Percentiles rank a stretch among this genome's conserved stretches.
Conservation (phyloP, 2,329 filamentous ascomycete species). For the Massarina eburnea region DNA sequence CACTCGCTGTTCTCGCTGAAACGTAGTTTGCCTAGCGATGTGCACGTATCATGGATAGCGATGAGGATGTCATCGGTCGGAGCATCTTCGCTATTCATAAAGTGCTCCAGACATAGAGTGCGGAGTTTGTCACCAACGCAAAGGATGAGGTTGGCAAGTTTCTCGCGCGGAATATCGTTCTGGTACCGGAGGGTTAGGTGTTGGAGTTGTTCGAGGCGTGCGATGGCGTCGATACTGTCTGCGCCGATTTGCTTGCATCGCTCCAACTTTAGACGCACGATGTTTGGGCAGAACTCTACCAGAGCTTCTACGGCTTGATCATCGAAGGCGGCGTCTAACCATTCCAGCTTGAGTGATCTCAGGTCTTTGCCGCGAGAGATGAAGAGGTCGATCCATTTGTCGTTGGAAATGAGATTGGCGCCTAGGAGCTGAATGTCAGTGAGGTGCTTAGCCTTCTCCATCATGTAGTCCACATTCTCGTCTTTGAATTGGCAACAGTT, state of each 20-base stretch:
- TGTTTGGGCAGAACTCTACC: conserved; percentile 63
- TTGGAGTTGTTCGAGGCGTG: conserved; percentile 63
- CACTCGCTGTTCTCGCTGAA: conserved; percentile 75
- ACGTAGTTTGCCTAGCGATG: conserved; percentile 71
- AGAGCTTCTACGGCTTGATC: conserved; percentile 69
- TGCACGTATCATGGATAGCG: conserved; percentile 70
- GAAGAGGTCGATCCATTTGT: conserved; percentile 73
- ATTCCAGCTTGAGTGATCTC: conserved; percentile 73
- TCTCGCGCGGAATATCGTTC: conserved; percentile 57
- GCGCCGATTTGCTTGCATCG: conserved; percentile 75
- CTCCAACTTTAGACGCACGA: conserved; percentile 76
- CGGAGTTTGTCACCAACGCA: conserved; percentile 66
- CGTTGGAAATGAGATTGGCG: conserved; percentile 78
- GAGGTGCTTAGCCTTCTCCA: conserved; percentile 69
- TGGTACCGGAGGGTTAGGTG: conserved; percentile 75
- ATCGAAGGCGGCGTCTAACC: conserved; percentile 79
- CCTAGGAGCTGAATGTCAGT: conserved; percentile 77
- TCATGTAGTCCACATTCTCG: conserved; percentile 75
- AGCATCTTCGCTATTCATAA: conserved; percentile 66
- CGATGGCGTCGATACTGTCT: conserved; percentile 66
- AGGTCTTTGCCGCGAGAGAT: conserved; percentile 65
- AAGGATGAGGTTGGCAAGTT: conserved; percentile 63
- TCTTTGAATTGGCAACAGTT: conserved; percentile 95
- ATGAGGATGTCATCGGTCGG: conserved; percentile 58
- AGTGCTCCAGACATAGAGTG: conserved; percentile 75